Evolutionary conservation across 805 yeast genomes (phyloP).

Genomic region (Ogataea trehalophila): DNA sequence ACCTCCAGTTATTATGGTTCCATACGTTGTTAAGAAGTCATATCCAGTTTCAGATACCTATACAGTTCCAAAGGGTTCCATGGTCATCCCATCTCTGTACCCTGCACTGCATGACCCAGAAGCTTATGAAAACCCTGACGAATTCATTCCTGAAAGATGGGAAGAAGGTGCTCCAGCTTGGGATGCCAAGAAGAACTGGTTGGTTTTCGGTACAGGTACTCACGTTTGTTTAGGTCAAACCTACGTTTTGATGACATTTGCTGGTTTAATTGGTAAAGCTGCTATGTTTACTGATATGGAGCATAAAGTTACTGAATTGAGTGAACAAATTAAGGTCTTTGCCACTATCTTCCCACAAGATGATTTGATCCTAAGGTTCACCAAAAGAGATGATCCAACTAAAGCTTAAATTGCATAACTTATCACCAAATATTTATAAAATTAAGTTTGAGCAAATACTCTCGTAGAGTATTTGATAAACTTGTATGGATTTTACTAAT

Average conservation of each 20-base stretch:
- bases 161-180: conserved; percentile 67
- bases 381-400: conserved; percentile 59
- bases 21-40: conserved; percentile 82
- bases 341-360: conserved; percentile 98
- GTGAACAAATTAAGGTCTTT: conserved; percentile 91
- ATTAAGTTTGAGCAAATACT: too few relatives aligned
- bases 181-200: conserved; percentile 83
- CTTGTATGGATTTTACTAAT: too few relatives aligned
- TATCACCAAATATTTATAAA: background rate
- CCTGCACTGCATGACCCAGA: conserved; percentile 98
- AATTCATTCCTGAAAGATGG: conserved; percentile 97
- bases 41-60: conserved; percentile 82
- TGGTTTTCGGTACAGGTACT: conserved; percentile 96
- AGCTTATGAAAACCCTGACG: conserved; percentile 91
- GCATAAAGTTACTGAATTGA: conserved; percentile 76
- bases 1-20: conserved; percentile 98
- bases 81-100: conserved; percentile 93
- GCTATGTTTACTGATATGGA: conserved; percentile 73
- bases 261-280: conserved; percentile 89
- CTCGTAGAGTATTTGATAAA: too few relatives aligned
- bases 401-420: conserved; percentile 4
- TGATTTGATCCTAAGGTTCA: conserved; percentile 78
- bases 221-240: conserved; percentile 95
- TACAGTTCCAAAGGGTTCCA: conserved; percentile 94
- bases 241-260: conserved; percentile 86